Percentiles rank a stretch among this genome's conserved stretches.
Evolutionary conservation across 2,329 filamentous ascomycete genomes (phyloP).

Genomic region (Fusarium solani-melongenae): DNA sequence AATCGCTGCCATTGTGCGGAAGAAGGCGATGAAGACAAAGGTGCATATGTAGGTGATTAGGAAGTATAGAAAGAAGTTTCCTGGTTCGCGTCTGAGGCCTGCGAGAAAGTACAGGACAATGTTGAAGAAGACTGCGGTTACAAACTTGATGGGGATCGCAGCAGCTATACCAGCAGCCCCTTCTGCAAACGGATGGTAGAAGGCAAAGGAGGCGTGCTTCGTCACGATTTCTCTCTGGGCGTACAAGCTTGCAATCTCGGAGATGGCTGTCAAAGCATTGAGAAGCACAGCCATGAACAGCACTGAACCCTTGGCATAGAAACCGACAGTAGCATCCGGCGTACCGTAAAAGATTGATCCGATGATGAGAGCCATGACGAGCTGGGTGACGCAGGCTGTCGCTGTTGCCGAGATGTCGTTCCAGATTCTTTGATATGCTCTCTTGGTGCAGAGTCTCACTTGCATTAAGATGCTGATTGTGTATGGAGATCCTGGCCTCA

Average conservation of each 20-base stretch:
- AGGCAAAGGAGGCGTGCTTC: slow-evolving; percentile 61
- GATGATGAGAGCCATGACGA: slow-evolving; percentile 69
- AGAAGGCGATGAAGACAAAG: slow-evolving; percentile 80
- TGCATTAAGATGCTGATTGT: slow-evolving; percentile 67
- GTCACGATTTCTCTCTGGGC: slow-evolving; percentile 60
- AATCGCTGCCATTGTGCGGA: slow-evolving; percentile 77
- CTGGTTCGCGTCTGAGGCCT: slow-evolving; percentile 66
- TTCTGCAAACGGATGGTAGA: slow-evolving; percentile 64
- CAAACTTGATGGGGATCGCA: slow-evolving; percentile 69
- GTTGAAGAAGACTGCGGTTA: slow-evolving; percentile 62
- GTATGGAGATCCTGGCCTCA: slow-evolving; percentile 66
- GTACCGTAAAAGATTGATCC: slow-evolving; percentile 69
- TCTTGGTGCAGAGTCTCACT: slow-evolving; percentile 60
- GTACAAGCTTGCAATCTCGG: slow-evolving; percentile 62
- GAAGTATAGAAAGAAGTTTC: slow-evolving; percentile 81
- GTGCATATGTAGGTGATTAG: slow-evolving; percentile 75
- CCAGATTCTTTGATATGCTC: slow-evolving; percentile 64
- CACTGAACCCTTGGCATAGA: slow-evolving; percentile 65
- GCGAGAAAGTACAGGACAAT: slow-evolving; percentile 68
- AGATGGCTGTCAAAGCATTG: slow-evolving; percentile 67
- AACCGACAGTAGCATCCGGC: slow-evolving; percentile 60
- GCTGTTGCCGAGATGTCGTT: slow-evolving; percentile 61
- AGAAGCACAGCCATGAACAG: slow-evolving; percentile 71
- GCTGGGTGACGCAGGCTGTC: slow-evolving; percentile 58
- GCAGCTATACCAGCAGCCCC: slow-evolving; percentile 64